Evolutionary conservation across 768 basidiomycete genomes (phyloP), one percentile per base, ranked within the genome.

Genomic region (Mycena vitilis): DNA sequence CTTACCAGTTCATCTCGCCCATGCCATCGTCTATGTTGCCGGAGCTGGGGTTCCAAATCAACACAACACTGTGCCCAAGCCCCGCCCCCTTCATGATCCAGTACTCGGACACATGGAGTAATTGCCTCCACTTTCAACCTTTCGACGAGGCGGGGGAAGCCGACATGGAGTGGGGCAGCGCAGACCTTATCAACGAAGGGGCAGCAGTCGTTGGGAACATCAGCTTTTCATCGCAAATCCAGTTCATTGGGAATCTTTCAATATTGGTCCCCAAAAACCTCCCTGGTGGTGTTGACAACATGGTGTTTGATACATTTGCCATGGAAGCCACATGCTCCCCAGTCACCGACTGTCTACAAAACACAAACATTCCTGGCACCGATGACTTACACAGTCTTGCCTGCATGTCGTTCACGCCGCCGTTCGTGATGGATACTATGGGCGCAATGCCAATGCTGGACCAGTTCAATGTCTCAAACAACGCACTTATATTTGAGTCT

Each of bases 401-500:
- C 54, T 65, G 65, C 40, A 7, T 9, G 5, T 2, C 7, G 4
- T 65, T 65, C 51, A 23, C 12, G 5, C 65, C 65, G 20, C 65
- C 65, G 11, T 42, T 65, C 40, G 48, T 23, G 18, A 20, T 65
- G 36, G 23, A n/a, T 36, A 25, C 5, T 44, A 37, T 8, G 23
- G 23, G 10, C 4, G 16, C 13, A 18, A 36, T 11, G 48, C 30
- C 56, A 18, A 65, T 44, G 56, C 38, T 65, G 8, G 60, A 60
- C 42, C 65, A 65, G 65, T 59, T 52, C 57, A 47, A 65, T 52
- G 13, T 18, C 16, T 36, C 65, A 40, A 53, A 52, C 57, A 53
- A 59, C 22, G 48, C 40, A 16, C 38, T 65, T 8, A 59, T 60
- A 18, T 65, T 65, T 42, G 38, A 52, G 16, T 56, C 54, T n/a